phyloP scores from a whole-genome alignment of 257 asterid genomes.

The Nicotiana tabacum region DNA sequence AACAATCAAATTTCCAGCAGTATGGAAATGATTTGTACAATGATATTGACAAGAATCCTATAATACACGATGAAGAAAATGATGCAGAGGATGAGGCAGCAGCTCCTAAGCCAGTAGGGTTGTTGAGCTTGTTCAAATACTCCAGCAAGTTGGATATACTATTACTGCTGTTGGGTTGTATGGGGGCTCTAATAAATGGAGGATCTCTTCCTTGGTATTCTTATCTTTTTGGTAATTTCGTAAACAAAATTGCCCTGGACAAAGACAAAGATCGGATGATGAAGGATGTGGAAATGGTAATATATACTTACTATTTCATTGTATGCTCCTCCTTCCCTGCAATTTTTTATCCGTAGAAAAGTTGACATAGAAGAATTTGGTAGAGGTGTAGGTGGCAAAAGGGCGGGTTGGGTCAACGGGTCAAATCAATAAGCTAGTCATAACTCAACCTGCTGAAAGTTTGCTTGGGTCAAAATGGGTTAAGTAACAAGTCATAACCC shows the following conservation, averaged over 20 bases:
- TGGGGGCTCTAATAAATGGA: conserved; percentile 78
- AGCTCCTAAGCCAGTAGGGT: conserved; percentile 39
- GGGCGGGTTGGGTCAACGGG: too few species aligned
- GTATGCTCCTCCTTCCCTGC: not conserved
- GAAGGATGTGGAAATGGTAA: conserved; percentile 65
- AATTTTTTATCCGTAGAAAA: too few species aligned
- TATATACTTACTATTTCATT: not conserved
- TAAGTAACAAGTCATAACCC: too few species aligned
- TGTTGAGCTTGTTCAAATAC: conserved; percentile 63
- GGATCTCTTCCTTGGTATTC: conserved; percentile 96
- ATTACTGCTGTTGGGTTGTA: conserved; percentile 58
- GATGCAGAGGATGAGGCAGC: conserved; percentile 44
- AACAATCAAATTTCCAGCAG: conserved; percentile 19
- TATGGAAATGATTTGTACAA: conserved; percentile 12
- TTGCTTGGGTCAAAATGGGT: too few species aligned
- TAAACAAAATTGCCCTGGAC: conserved; percentile 50
- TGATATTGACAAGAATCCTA: conserved; percentile 16
- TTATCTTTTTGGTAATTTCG: conserved; percentile 60
- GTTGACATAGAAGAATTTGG: too few species aligned
- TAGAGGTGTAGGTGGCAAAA: too few species aligned
- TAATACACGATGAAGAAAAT: conserved; percentile 31
- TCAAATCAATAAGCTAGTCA: too few species aligned
- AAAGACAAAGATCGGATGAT: conserved; percentile 44
- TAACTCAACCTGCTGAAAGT: too few species aligned
- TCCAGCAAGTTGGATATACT: conserved; percentile 56